Base-by-base conservation (phyloP, 2,329 filamentous ascomycete genomes). In the Colletotrichum endophyticum region DNA sequence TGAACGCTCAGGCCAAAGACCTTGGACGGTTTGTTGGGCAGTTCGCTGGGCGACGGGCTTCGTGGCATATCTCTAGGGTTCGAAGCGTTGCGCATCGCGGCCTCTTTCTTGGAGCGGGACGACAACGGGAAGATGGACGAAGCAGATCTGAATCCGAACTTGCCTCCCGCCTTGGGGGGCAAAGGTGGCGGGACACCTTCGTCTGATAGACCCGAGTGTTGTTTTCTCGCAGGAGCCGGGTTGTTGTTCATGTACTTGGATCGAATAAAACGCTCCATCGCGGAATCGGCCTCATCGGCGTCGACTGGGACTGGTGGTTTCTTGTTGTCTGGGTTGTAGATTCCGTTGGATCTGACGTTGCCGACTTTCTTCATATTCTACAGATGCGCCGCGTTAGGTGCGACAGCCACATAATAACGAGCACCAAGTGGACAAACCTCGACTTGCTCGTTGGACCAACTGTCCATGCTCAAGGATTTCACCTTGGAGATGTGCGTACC, bases 401-500 rank as follows among this genome's bases (percentile, higher is more conserved):
- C 44, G 28, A 32, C 22, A 22, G 8, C 34, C 16, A 44, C 9
- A 12, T 62, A 25, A 15, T 8, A 30, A 19, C 16, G 32, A 34
- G 34, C 61, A 70, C 13, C 44, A 75, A 25, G 39, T 16, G 39
- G 69, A 86, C 91, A 86, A 88, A 98, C 96, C 87, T 99, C 97
- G 78, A 99, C 96, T 87, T 99, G 97, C 77, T 99, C 97, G 82
- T 94, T 94, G 66, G 95, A 93, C 97, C 97, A 99, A 80, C 94
- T 97, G 86, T 99, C 97, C 96, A 99, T 99, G 85, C 95, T 99
- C 87, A 99, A 86, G 49, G 96, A 99, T 86, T 99, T 99, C 88
- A 99, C 96, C 85, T 99, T 99, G 79, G 96, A 98, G 78, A 99
- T 95, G 85, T 99, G 97, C 56, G 97, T 99, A 77, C 97, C 97